Percentiles rank a stretch among this genome's conserved stretches.
These are phyloP conservation scores for Dipodascopsis tothii DNA, from an alignment of 805 yeast species.

Conservation along the genomic window DNA sequence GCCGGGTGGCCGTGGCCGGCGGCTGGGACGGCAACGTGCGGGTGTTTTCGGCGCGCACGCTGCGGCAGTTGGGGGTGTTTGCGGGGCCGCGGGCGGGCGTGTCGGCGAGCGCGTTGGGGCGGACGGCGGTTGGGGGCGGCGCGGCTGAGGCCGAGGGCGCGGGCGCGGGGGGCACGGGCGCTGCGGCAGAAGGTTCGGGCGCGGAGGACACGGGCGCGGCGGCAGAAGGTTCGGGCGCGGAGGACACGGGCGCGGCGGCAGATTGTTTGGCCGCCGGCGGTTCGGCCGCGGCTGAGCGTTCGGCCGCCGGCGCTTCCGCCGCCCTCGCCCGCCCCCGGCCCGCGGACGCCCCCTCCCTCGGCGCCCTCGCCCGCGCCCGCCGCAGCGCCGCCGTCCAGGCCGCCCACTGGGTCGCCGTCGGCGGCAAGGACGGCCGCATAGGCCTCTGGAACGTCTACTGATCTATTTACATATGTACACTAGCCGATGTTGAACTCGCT, in stretches of 20 bases:
- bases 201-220: conserved; percentile 25
- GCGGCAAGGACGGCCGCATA: conserved; percentile 34
- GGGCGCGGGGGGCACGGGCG: conserved; percentile 29
- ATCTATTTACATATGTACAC: background rate
- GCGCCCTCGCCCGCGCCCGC: conserved; percentile 6
- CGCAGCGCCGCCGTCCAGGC: background rate
- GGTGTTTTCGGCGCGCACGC: conserved; percentile 25
- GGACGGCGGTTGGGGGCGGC: conserved; percentile 35
- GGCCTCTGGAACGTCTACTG: background rate
- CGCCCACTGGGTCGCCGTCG: conserved; percentile 38
- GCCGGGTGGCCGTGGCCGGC: conserved; percentile 28
- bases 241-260: conserved; percentile 31
- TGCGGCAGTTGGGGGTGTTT: conserved; percentile 31
- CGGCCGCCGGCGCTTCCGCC: conserved; percentile 1
- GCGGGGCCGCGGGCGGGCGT: conserved; percentile 30
- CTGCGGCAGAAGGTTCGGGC: conserved; percentile 31
- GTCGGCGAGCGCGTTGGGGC: conserved; percentile 24
- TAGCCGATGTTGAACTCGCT: conserved; percentile 63
- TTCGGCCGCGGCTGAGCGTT: background rate
- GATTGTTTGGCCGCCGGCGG: conserved; percentile 23
- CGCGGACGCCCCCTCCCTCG: background rate
- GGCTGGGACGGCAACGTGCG: conserved; percentile 39
- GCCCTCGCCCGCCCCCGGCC: conserved; percentile 4
- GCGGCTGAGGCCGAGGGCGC: conserved; percentile 29
- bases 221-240: conserved; percentile 30